Conservation (phyloP, 73 alveolate species). For the Tetrahymena borealis region DNA sequence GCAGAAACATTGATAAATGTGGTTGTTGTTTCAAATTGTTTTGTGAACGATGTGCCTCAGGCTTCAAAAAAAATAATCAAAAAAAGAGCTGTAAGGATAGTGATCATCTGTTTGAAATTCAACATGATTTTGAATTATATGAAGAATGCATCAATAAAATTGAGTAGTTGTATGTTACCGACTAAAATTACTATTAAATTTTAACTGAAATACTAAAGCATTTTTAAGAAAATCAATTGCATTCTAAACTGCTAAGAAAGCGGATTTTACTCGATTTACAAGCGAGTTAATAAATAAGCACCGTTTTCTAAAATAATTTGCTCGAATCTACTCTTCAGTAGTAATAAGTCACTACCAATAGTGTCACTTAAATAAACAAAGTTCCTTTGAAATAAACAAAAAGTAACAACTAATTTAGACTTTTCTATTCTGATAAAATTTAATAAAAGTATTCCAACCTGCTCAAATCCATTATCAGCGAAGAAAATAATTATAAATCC, state of each 20-base stretch:
- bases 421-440: not conserved
- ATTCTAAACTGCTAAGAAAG: not conserved
- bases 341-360: not conserved
- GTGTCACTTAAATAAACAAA: no score
- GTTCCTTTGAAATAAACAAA: no score
- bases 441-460: not conserved
- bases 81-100: not conserved
- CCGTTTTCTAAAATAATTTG: not conserved
- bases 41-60: not conserved
- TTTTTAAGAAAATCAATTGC: not conserved
- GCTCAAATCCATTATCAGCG: not conserved
- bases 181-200: not conserved
- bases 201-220: not conserved
- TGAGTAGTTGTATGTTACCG: not conserved
- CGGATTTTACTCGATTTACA: not conserved
- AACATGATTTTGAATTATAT: not conserved
- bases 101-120: not conserved
- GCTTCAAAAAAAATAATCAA: not conserved
- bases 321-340: not conserved
- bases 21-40: not conserved
- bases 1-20: not conserved
- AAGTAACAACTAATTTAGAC: not conserved
- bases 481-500: not conserved
- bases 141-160: not conserved
- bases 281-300: not conserved